Evolutionary conservation across 2,329 filamentous ascomycete genomes (phyloP), one percentile per base, ranked within the genome.

Genomic region (Amesomyces nigricolor): DNA sequence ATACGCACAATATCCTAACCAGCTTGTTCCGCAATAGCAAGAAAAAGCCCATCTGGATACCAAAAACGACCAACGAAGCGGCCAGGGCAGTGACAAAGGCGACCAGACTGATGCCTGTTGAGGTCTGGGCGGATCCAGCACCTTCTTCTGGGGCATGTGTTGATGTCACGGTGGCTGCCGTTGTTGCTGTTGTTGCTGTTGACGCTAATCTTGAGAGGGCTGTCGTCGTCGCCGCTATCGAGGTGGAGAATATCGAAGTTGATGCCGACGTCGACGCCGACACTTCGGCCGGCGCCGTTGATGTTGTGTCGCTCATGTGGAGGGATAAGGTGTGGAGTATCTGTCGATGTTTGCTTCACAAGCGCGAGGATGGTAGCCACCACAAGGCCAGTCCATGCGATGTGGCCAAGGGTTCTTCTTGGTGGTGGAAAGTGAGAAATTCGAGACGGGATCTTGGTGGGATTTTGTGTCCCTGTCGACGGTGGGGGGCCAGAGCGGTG

Each of bases 1-100:
- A 43, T 37, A 74, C 85, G 66, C 73, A 91, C 87, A 91, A 96
- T 58, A 96, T 95, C 59, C 90, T 80, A 2, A 85, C 84, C 37
- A 95, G 72, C 61, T 89, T 91, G 57, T 89, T 86, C 61, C 90
- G 85, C 42, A 96, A 73, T 1, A 94, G 64, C 6, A 90, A 69
- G 68, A 96, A 96, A n/a, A 87, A 66, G 10, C 85, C 66, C 37
- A 90, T 74, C 66, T 86, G 83, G 5, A 85, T 71, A 1, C 75
- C 78, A 58, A 88, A 89, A 53, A 88, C 71, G 16, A 81, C 71
- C 46, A 86, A 67, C 66, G 84, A 84, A 48, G 82, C 79, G 37
- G 75, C 77, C 60, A 89, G 67, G 42, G 86, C 86, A 49, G 86
- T 82, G 37, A 88, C 64, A 62, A 89, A 89, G n/a, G 79, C 71